Base-by-base conservation (phyloP, 208 protist species). In the Trypanosoma cruzi region DNA sequence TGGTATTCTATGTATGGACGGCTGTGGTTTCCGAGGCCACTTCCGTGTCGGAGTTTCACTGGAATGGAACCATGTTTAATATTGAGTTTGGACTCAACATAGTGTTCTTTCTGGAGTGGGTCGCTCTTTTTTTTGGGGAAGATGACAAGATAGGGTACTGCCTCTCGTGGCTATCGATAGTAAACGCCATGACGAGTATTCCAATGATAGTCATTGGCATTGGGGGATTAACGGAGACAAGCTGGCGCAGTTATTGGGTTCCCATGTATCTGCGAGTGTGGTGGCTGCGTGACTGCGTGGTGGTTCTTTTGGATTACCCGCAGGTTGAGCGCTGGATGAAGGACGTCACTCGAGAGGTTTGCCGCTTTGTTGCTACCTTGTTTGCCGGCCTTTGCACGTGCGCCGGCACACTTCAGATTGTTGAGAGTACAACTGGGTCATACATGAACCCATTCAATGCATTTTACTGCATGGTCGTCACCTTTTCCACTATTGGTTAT, bases 251-350 rank as follows among this genome's bases (percentile, higher is more conserved):
- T 56, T 69, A 69, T 29, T 94, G 88, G 85, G 83, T 94, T 54
- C 88, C 88, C 6, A 91, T 94, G 85, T 94, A 83, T 77, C 71
- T 94, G 4, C 88, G 88, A 14, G 86, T 94, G 54, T 94, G 88
- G 85, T 89, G 88, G 85, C 69, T 94, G 4, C 71, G 74, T 53
- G 85, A 90, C 48, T 87, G 80, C 65, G 46, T 94, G 37, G 59
- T 68, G 32, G 61, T 94, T 3, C 72, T 94, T 3, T 66, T 94
- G 13, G 84, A 94, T 71, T 94, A 90, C 67, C 81, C 77, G 37
- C 83, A 87, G 56, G 72, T 91, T 20, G 72, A 82, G 14, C 50
- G 61, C 20, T 73, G 67, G 50, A 86, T 86, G 66, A 67, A 84
- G 22, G 85, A 89, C n/a, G 64, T 89, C 24, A 84, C 78, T 63